These are phyloP conservation scores for Aspergillus indologenus DNA, from an alignment of 495 filamentous ascomycete genomes.

Conservation along the genomic window DNA sequence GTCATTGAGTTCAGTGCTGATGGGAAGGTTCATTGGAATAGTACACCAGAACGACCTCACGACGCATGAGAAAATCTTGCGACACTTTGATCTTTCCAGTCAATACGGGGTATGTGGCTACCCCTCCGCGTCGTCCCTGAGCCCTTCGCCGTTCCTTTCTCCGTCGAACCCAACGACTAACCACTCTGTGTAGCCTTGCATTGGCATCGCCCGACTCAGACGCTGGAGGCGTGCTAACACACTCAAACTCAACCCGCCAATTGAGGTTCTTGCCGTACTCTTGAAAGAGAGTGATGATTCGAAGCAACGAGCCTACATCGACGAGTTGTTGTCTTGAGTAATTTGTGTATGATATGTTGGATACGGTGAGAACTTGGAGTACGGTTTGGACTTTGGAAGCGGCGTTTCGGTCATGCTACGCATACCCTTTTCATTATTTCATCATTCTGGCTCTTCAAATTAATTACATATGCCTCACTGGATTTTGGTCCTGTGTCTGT, in stretches of 20 bases:
- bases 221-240: constrained; percentile 84
- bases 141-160: not conserved
- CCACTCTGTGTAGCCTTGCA: constrained; percentile 63
- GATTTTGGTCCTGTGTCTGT: not conserved
- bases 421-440: constrained; percentile 13
- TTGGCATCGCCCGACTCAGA: constrained; percentile 76
- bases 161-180: constrained; percentile 13
- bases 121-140: constrained; percentile 2
- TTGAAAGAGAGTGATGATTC: constrained; percentile 59
- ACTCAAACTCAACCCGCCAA: constrained; percentile 77
- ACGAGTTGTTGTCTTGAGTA: constrained; percentile 63
- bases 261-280: constrained; percentile 87
- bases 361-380: constrained; percentile 4
- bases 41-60: constrained; percentile 73
- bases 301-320: constrained; percentile 68
- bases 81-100: constrained; percentile 83
- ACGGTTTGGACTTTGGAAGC: constrained; percentile 2
- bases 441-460: not conserved
- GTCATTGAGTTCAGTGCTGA: not conserved
- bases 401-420: constrained; percentile 13
- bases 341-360: constrained; percentile 3
- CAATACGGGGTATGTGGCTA: constrained; percentile 77
- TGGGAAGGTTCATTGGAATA: constrained; percentile 18
- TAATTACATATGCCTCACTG: not conserved
- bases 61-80: constrained; percentile 75